Evolutionary conservation across 345 rosid species (phyloP).

Genomic region (Salix udensis): DNA sequence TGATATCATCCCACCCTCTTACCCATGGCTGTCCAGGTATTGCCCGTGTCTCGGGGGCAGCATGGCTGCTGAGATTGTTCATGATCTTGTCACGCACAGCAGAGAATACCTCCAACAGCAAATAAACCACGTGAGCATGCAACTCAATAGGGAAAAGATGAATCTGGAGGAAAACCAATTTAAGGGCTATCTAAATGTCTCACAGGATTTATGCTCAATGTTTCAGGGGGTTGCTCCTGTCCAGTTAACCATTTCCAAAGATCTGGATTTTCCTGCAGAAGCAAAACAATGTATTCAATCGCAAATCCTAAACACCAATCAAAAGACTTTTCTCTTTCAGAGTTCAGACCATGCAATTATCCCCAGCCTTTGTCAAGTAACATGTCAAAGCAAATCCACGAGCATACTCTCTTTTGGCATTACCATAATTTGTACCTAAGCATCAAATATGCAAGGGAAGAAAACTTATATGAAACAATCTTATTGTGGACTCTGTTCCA

Average conservation of each 20-base stretch:
- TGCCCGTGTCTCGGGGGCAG: constrained; percentile 57
- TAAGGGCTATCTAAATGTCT: constrained; percentile 14
- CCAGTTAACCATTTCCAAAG: constrained; percentile 93
- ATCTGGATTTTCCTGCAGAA: constrained; percentile 82
- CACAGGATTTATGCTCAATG: constrained; percentile 65
- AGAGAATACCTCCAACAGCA: constrained; percentile 52
- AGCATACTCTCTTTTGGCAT: neutral
- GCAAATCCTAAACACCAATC: neutral
- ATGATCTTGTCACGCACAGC: constrained; percentile 61
- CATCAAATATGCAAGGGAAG: neutral
- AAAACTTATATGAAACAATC: neutral
- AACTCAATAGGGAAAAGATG: neutral
- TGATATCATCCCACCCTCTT: constrained; percentile 73
- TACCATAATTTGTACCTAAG: neutral
- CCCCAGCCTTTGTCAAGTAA: neutral
- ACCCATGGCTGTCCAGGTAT: constrained; percentile 66
- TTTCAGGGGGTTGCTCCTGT: constrained; percentile 87
- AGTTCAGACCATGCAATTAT: neutral
- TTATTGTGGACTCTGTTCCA: neutral
- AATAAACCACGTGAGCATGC: neutral
- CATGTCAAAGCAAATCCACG: neutral
- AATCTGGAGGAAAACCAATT: neutral
- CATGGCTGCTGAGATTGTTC: constrained; percentile 54
- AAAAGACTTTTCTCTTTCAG: neutral
- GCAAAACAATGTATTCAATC: neutral